Evolutionary conservation across 2,329 filamentous ascomycete genomes (phyloP).

Genomic region (Fusarium agapanthi): DNA sequence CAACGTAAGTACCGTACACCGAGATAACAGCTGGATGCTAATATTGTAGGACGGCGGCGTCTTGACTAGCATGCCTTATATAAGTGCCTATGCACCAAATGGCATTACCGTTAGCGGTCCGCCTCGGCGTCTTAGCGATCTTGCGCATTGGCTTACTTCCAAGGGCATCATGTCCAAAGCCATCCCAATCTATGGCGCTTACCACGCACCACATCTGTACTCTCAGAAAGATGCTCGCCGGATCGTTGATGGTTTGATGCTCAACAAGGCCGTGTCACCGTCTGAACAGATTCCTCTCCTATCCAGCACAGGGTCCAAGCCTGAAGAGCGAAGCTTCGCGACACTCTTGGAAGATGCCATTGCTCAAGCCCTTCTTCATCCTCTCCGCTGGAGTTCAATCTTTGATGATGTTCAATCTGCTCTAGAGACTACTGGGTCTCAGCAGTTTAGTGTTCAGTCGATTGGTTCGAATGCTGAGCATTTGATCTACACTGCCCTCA

Average conservation of each 20-base stretch:
- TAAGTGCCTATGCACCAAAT: conserved; percentile 32
- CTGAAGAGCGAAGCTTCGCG: conserved; percentile 20
- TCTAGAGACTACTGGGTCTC: background rate
- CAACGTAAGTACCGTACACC: background rate
- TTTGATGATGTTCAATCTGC: conserved; percentile 9
- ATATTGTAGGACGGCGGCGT: background rate
- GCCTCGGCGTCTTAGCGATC: conserved; percentile 18
- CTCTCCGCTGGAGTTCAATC: conserved; percentile 26
- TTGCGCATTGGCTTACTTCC: conserved; percentile 1
- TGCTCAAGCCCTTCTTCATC: conserved; percentile 12
- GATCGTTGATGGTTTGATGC: conserved; percentile 5
- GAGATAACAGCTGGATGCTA: background rate
- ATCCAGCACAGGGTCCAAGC: conserved; percentile 1
- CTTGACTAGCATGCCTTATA: conserved; percentile 30
- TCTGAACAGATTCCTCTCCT: conserved; percentile 14
- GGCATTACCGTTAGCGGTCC: conserved; percentile 33
- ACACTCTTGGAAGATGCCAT: conserved; percentile 25
- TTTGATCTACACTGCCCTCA: conserved; percentile 33
- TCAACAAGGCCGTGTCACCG: background rate
- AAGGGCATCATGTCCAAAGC: conserved; percentile 10
- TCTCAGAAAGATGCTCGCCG: conserved; percentile 17
- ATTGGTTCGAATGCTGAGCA: conserved; percentile 29
- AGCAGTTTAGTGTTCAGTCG: conserved; percentile 8
- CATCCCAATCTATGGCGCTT: conserved; percentile 31
- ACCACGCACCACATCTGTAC: conserved; percentile 33